Evolutionary conservation across 73 alveolate species (phyloP).

Genomic region (Paramecium primaurelia): DNA sequence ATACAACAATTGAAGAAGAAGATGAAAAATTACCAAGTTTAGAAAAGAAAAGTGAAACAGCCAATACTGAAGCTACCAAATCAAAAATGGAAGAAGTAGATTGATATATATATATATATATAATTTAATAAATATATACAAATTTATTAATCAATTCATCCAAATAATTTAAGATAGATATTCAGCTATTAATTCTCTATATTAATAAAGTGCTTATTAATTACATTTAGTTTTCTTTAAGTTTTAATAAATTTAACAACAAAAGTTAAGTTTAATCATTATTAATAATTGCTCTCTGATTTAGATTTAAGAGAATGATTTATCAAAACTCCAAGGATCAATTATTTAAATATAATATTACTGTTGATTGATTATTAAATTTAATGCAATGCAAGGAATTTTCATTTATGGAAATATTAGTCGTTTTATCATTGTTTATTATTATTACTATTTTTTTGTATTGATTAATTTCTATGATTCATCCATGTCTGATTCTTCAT

Average conservation of each 20-base stretch:
- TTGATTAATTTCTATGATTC: background rate
- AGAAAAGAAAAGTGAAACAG: constrained; percentile 65
- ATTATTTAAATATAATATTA: background rate
- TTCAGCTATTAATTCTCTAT: constrained; percentile 7
- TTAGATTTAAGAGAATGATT: background rate
- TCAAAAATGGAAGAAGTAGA: constrained; percentile 89
- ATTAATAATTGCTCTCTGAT: background rate
- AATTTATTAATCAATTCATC: background rate
- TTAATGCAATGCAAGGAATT: background rate
- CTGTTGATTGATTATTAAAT: background rate
- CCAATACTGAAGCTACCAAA: constrained; percentile 66
- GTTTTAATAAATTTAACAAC: background rate
- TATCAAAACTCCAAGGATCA: background rate
- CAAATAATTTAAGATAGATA: background rate
- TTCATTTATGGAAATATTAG: background rate
- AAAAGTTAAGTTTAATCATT: background rate
- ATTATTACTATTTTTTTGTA: background rate
- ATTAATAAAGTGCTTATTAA: background rate
- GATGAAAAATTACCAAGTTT: constrained; percentile 35
- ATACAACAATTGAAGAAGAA: constrained; percentile 73
- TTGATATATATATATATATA: constrained; percentile 42
- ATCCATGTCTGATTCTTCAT: background rate
- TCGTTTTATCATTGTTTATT: background rate
- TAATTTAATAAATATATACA: background rate
- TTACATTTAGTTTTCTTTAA: background rate